Conservation (phyloP, 2,329 filamentous ascomycete genomes). For the Fusarium equiseti region DNA sequence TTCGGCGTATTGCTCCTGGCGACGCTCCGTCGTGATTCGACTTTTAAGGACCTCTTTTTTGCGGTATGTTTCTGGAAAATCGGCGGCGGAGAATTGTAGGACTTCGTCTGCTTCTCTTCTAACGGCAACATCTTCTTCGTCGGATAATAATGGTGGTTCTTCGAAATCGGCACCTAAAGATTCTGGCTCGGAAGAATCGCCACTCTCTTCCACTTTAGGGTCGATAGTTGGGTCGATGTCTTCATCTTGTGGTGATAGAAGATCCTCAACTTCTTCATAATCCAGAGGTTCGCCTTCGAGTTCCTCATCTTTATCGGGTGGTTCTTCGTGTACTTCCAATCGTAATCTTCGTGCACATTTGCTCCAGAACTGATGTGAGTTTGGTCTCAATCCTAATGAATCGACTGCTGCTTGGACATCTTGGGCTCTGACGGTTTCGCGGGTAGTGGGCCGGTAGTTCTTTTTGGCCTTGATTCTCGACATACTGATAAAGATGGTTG, state of each 20-base stretch:
- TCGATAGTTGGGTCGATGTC: conserved; percentile 9
- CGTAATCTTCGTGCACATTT: conserved; percentile 62
- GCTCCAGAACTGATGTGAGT: conserved; percentile 60
- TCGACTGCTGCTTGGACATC: conserved; percentile 64
- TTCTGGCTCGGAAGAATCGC: conserved; percentile 19
- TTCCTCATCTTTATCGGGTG: conserved; percentile 39
- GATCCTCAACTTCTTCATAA: conserved; percentile 37
- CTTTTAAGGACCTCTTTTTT: conserved; percentile 53
- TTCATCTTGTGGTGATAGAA: conserved; percentile 24
- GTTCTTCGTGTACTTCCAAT: conserved; percentile 60
- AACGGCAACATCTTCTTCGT: conserved; percentile 51
- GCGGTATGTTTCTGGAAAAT: conserved; percentile 54
- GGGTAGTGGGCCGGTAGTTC: conserved; percentile 46
- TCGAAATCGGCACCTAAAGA: conserved; percentile 35
- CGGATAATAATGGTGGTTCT: conserved; percentile 6
- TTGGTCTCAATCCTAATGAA: conserved; percentile 58
- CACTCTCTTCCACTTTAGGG: background rate
- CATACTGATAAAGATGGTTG: conserved; percentile 76
- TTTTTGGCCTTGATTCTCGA: conserved; percentile 71
- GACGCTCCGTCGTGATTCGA: conserved; percentile 57
- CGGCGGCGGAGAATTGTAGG: conserved; percentile 56
- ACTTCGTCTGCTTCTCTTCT: conserved; percentile 58
- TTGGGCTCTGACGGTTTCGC: conserved; percentile 53
- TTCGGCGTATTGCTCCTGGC: conserved; percentile 60
- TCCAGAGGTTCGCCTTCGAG: conserved; percentile 35